phyloP scores from a whole-genome alignment of 805 yeast genomes.

The Saturnispora halmiae region DNA sequence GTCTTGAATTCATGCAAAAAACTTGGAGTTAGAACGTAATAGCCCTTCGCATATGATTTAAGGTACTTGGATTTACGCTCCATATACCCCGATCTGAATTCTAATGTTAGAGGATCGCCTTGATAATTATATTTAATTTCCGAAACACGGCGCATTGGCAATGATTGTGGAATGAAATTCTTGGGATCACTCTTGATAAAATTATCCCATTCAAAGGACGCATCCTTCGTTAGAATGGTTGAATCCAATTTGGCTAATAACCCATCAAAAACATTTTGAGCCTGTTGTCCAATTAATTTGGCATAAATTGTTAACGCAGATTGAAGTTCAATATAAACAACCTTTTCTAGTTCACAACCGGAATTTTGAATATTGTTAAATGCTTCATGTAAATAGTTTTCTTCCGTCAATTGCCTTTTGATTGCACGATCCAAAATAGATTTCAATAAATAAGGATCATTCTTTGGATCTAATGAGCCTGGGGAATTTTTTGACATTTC shows the following conservation, averaged over 20 bases:
- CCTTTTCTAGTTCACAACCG: conserved; percentile 81
- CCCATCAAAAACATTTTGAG: conserved; percentile 58
- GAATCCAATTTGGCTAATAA: conserved; percentile 55
- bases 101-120: conserved; percentile 57
- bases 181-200: conserved; percentile 59
- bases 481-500: conserved; percentile 50
- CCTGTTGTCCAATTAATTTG: conserved; percentile 60
- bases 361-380: conserved; percentile 78
- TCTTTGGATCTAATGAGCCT: conserved; percentile 38
- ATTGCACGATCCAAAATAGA: conserved; percentile 66
- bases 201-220: conserved; percentile 82
- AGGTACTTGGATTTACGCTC: conserved; percentile 88
- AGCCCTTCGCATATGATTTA: conserved; percentile 84
- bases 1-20: conserved; percentile 87
- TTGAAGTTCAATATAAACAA: conserved; percentile 81
- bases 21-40: conserved; percentile 84
- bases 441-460: conserved; percentile 79
- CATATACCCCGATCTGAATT: conserved; percentile 67
- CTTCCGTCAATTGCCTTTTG: conserved; percentile 70
- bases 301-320: conserved; percentile 68
- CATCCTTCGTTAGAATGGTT: conserved; percentile 68
- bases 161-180: conserved; percentile 54
- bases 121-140: conserved; percentile 62
- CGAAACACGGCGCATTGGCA: conserved; percentile 51
- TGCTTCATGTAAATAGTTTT: conserved; percentile 81